phyloP scores from a whole-genome alignment of 2,329 filamentous ascomycete genomes.

The Phyllosticta citrichinensis region DNA sequence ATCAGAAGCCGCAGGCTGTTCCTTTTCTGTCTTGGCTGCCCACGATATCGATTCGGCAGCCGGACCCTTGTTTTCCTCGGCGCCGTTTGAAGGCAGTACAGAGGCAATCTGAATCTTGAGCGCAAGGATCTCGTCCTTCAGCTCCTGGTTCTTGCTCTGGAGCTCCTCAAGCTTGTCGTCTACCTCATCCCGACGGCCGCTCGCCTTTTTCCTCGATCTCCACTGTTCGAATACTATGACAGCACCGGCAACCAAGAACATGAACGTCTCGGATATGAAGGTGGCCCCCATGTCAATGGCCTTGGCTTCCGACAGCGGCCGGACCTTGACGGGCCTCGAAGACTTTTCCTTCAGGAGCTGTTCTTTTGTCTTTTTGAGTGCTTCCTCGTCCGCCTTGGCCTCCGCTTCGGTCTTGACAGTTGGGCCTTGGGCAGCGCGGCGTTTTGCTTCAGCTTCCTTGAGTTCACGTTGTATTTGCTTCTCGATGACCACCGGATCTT shows the following conservation, averaged over 20 bases:
- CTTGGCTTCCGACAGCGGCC: slow-evolving; percentile 55
- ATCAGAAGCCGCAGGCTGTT: background rate
- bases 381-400: slow-evolving; percentile 45
- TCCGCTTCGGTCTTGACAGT: slow-evolving; percentile 55
- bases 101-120: slow-evolving; percentile 21
- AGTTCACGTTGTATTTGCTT: slow-evolving; percentile 43
- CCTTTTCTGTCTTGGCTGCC: background rate
- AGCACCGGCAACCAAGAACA: slow-evolving; percentile 53
- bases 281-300: slow-evolving; percentile 61
- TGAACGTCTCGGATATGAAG: slow-evolving; percentile 57
- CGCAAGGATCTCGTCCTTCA: slow-evolving; percentile 31
- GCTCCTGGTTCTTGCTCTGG: slow-evolving; percentile 35
- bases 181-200: slow-evolving; percentile 49
- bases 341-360: slow-evolving; percentile 33
- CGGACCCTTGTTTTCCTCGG: background rate
- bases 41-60: background rate
- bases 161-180: slow-evolving; percentile 49
- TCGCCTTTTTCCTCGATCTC: slow-evolving; percentile 52
- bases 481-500: slow-evolving; percentile 48
- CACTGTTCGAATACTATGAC: slow-evolving; percentile 54
- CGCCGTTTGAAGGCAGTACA: background rate
- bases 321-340: slow-evolving; percentile 40
- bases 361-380: slow-evolving; percentile 37
- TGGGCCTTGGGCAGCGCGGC: slow-evolving; percentile 35
- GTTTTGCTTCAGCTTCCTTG: slow-evolving; percentile 43